Conservation (phyloP, 495 filamentous ascomycete genomes). For the Aspergillus bertholletiae region DNA sequence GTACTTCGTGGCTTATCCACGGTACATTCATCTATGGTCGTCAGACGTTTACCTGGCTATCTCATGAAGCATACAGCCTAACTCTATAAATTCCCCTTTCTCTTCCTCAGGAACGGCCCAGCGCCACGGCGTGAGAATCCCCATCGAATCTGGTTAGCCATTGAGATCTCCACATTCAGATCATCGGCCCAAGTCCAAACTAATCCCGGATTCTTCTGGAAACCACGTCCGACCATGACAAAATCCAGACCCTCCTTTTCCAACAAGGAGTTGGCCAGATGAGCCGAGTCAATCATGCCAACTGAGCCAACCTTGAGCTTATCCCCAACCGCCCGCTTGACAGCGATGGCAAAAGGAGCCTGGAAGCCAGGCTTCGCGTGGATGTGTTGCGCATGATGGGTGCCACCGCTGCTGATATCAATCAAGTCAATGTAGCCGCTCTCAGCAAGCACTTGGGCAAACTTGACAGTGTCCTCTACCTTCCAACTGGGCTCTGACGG, state of each 20-base stretch:
- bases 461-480: conserved; percentile 49
- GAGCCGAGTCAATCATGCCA: conserved; percentile 56
- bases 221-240: conserved; percentile 57
- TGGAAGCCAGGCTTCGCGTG: conserved; percentile 59
- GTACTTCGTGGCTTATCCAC: too few species aligned
- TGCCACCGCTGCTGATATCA: conserved; percentile 61
- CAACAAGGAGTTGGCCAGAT: conserved; percentile 51
- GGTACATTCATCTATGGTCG: background rate
- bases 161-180: conserved; percentile 51
- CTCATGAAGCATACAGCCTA: background rate
- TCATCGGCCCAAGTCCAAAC: conserved; percentile 66
- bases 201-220: conserved; percentile 62
- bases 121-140: conserved; percentile 25
- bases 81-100: conserved; percentile 2
- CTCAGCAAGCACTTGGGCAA: conserved; percentile 50
- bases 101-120: conserved; percentile 3
- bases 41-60: background rate
- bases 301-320: conserved; percentile 56
- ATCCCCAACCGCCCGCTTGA: conserved; percentile 59
- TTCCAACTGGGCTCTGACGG: conserved; percentile 49
- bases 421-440: conserved; percentile 56
- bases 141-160: conserved; percentile 64
- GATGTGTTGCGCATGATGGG: conserved; percentile 46
- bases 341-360: conserved; percentile 53
- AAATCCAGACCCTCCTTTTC: conserved; percentile 57